Evolutionary conservation across 176 grass and related monocot genomes (phyloP), one percentile per base, ranked within the genome.

Genomic region (Carex kokanica): DNA sequence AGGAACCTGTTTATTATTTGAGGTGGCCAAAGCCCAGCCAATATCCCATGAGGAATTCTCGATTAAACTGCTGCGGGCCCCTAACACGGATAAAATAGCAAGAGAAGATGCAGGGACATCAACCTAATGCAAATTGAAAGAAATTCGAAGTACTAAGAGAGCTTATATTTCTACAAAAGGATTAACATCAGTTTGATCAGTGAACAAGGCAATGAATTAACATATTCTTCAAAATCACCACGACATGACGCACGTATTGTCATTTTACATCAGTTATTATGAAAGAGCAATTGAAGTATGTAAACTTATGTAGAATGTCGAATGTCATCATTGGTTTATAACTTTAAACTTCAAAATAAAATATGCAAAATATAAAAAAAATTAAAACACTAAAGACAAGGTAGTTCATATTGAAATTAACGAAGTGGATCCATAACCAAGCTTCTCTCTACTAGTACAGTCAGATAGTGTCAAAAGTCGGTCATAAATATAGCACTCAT

Each of bases 11-110:
- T 89, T 95, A 54, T 79, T 68, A 69, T 94, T 94, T 9, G 64
- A 85, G 69, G 64, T 59, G 5, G 73, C 78, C 84, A 93, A 83
- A 83, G 92, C 86, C 92, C 92, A 98, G 78, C 95, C 92, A 21
- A 98, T 24, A 90, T 91, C 86, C 95, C 95, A 98, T 40, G 95
- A 86, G 54, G 81, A 85, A 80, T 63, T 88, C 86, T 88, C 85
- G 51, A 49, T 83, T 73, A 83, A 88, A 82, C 85, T 53, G 54
- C 82, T 84, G 4, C 88, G 85, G 40, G 80, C 88, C 74, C 83
- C 88, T 79, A 94, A 34, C 65, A 98, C 83, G 68, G 95, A 93
- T 78, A 84, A 84, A 54, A 94, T 77, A 74, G 95, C 85, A 90
- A 82, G 86, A 88, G 90, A 89, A 84, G 95, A 87, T 72, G 81